Evolutionary conservation across 768 basidiomycete genomes (phyloP).

Genomic region (Candolleomyces efflorescens): DNA sequence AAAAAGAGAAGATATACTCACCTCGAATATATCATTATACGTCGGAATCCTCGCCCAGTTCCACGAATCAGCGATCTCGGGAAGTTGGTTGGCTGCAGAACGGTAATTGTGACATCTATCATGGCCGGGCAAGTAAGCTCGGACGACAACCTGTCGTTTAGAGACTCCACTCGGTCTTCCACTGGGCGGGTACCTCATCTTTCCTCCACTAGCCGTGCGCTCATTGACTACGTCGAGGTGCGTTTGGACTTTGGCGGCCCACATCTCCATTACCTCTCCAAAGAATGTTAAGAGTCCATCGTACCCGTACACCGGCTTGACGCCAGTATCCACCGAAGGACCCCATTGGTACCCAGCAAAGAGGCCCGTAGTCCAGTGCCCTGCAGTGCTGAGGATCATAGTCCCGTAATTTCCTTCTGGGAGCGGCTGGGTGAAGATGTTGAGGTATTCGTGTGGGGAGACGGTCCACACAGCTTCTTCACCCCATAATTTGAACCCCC

Average conservation of each 20-base stretch:
- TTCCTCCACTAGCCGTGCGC: slow-evolving; percentile 25
- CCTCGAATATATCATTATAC: slow-evolving; percentile 57
- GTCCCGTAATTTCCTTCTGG: slow-evolving; percentile 55
- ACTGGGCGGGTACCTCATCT: background rate
- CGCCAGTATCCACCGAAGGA: too few species aligned
- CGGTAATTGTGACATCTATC: slow-evolving; percentile 47
- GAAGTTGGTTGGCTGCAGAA: slow-evolving; percentile 38
- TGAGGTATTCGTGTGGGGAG: slow-evolving; percentile 48
- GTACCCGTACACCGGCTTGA: background rate
- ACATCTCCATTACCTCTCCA: slow-evolving; percentile 45
- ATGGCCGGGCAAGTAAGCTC: slow-evolving; percentile 63
- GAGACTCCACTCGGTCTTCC: background rate
- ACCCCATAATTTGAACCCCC: slow-evolving; percentile 43
- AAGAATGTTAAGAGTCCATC: slow-evolving; percentile 53
- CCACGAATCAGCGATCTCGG: slow-evolving; percentile 42
- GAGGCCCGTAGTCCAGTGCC: slow-evolving; percentile 64
- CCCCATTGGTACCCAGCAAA: slow-evolving; percentile 29
- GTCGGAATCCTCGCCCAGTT: slow-evolving; percentile 62
- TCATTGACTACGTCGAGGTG: slow-evolving; percentile 21
- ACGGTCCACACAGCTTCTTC: slow-evolving; percentile 52
- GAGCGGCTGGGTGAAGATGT: slow-evolving; percentile 41
- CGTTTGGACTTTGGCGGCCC: slow-evolving; percentile 48
- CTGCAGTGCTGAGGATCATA: slow-evolving; percentile 59
- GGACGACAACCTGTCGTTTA: slow-evolving; percentile 43
- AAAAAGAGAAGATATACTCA: slow-evolving; percentile 17